Conservation (phyloP, 805 yeast species). For the Candida incommunis region DNA sequence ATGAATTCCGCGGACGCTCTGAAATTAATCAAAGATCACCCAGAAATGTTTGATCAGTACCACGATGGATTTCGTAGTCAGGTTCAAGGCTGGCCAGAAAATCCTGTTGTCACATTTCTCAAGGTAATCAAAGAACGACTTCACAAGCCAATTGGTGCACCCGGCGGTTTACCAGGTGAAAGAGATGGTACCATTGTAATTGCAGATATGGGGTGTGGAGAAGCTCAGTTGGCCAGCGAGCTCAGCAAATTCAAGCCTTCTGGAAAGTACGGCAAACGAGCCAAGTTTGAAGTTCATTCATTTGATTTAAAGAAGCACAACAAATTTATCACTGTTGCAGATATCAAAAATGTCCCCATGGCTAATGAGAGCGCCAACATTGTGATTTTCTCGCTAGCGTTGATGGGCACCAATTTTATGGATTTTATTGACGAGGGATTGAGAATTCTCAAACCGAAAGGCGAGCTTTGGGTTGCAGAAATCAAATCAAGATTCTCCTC, state of each 20-base stretch:
- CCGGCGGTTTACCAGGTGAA: slow-evolving; percentile 76
- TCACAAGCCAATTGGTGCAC: slow-evolving; percentile 68
- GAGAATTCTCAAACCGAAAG: slow-evolving; percentile 74
- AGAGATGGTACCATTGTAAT: slow-evolving; percentile 51
- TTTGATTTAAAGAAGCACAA: slow-evolving; percentile 88
- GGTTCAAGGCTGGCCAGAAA: slow-evolving; percentile 96
- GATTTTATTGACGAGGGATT: slow-evolving; percentile 87
- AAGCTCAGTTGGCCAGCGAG: slow-evolving; percentile 72
- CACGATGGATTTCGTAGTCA: slow-evolving; percentile 93
- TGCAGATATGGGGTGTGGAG: slow-evolving; percentile 99
- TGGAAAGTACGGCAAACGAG: slow-evolving; percentile 21
- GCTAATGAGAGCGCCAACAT: slow-evolving; percentile 65
- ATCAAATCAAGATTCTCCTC: slow-evolving; percentile 70
- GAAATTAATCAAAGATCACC: slow-evolving; percentile 60
- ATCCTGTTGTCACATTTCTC: slow-evolving; percentile 88
- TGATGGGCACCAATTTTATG: slow-evolving; percentile 94
- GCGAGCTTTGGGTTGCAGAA: slow-evolving; percentile 96
- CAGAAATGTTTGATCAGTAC: slow-evolving; percentile 82
- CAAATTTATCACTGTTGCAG: slow-evolving; percentile 90
- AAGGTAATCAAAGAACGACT: slow-evolving; percentile 39
- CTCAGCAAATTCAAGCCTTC: slow-evolving; percentile 28
- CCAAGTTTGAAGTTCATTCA: slow-evolving; percentile 53
- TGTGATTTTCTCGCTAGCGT: slow-evolving; percentile 85
- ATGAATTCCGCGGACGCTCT: slow-evolving; percentile 67
- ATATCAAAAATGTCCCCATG: slow-evolving; percentile 80